Evolutionary conservation across 1,139 yeast species (phyloP).

Genomic region (Protomyces arabidopsidicola): DNA sequence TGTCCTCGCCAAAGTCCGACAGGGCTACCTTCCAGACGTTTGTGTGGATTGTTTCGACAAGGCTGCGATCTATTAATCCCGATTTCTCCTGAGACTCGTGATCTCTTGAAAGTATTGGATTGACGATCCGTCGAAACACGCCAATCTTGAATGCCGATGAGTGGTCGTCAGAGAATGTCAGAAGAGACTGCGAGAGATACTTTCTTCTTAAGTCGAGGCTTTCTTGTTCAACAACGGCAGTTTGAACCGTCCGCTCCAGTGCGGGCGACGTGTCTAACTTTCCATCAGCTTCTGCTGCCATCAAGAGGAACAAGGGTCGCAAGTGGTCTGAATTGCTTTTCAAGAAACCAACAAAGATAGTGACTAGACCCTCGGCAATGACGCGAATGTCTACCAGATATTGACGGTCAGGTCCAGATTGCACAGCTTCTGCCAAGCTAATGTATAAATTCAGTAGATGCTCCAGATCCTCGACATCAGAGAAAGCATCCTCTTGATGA

Average conservation of each 20-base stretch:
- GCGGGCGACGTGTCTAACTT: not conserved
- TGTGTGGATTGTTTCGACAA: constrained; percentile 61
- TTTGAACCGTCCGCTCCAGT: not conserved
- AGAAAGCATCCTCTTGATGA: not conserved
- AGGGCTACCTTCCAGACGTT: constrained; percentile 58
- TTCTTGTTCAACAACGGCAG: not conserved
- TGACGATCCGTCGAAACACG: constrained; percentile 17
- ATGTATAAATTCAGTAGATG: not conserved
- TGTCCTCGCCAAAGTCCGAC: constrained; percentile 49
- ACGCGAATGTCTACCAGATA: not conserved
- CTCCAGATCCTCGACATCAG: not conserved
- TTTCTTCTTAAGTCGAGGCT: not conserved
- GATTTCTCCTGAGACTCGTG: not conserved
- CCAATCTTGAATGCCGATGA: constrained; percentile 7
- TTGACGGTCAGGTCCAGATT: not conserved
- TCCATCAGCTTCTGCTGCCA: not conserved
- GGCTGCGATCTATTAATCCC: constrained; percentile 37
- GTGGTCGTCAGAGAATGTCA: not conserved
- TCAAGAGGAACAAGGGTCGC: not conserved
- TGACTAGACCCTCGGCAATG: not conserved
- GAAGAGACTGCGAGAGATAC: not conserved
- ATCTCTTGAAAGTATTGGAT: constrained; percentile 18
- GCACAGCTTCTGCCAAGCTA: not conserved
- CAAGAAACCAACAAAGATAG: not conserved
- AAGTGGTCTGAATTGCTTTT: not conserved